Base-by-base conservation (phyloP, 2,329 filamentous ascomycete genomes). In the Purpureocillium lavendulum region DNA sequence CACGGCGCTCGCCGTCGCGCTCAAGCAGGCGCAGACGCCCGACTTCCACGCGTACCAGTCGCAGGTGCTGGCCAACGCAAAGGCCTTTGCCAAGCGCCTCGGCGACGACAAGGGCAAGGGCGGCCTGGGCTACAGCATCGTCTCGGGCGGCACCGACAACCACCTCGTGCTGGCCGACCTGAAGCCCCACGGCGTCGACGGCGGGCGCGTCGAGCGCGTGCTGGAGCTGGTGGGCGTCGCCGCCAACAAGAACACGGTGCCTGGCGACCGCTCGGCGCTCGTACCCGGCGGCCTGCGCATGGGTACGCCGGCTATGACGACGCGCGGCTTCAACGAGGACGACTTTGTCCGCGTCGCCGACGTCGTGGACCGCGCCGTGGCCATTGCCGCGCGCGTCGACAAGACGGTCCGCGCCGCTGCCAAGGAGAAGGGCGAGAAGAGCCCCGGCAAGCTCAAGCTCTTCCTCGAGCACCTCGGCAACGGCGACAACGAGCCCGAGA, bases 191-290 rank as follows among this genome's bases (percentile, higher is more conserved):
- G 74, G 75, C 42, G 80, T 98, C 45, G 92, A 98, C 57, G 89
- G 89, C 50, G 84, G 84, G 17, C 82, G 89, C 39, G 87, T 95
- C 12, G 89, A 96, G 69, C 82, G 87, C 35, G 81, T 95, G 13
- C 75, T 96, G 17, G 89, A 96, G 61, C 78, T 94, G 35, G 87
- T 94, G 49, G 90, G 90, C 53, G 90, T 97, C 38, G 92, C 92
- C n/a, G 84, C 86, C 59, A 98, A 98, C 75, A 98, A 98, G 76
- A 98, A 98, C 70, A 96, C 92, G 7, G 90, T 96, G 0, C 92
- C 92, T 1, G 92, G 90, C 33, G 92, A 98, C 66, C 87, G 83
- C 59, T 95, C 88, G 1, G 92, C 92, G 1, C 77, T 98, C 57
- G 87, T 90, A 48, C 92, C 92, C 12, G 90, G 90, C 49, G 92